phyloP scores from a whole-genome alignment of 2,329 filamentous ascomycete genomes.

The Fusarium sp. region DNA sequence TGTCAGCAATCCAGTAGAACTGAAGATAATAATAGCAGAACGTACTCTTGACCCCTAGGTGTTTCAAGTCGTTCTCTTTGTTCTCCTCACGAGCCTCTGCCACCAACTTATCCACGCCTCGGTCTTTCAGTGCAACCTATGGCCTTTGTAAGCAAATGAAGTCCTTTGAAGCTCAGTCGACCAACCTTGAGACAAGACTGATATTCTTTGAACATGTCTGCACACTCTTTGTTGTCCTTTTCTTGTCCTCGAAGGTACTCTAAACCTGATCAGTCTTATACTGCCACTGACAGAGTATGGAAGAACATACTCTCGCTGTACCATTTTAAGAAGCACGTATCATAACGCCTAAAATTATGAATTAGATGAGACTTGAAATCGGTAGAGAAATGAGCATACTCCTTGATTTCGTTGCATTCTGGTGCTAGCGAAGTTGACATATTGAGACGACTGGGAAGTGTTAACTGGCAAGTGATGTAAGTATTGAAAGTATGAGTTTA shows the following conservation, averaged over 20 bases:
- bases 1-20: conserved; percentile 2
- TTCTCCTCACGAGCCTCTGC: conserved; percentile 91
- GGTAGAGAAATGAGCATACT: conserved; percentile 67
- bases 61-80: conserved; percentile 80
- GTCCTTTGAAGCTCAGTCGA: background rate
- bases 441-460: conserved; percentile 18
- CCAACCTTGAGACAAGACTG: conserved; percentile 83
- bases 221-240: conserved; percentile 85
- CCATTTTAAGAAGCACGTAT: conserved; percentile 98
- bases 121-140: conserved; percentile 78
- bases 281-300: conserved; percentile 6
- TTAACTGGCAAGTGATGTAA: conserved; percentile 28
- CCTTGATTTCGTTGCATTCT: conserved; percentile 95
- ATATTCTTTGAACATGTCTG: conserved; percentile 87
- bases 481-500: background rate
- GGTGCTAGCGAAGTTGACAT: conserved; percentile 97
- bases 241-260: conserved; percentile 91
- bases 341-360: conserved; percentile 77
- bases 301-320: conserved; percentile 90
- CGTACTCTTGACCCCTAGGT: conserved; percentile 59
- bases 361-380: background rate
- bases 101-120: conserved; percentile 92
- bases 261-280: conserved; percentile 52
- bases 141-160: background rate
- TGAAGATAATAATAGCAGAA: background rate